A percentile compares a stretch with the other conserved stretches of the same genome.
These are phyloP conservation scores for Irpex rosettiformis DNA, from an alignment of 1,284 basidiomycete genomes.

Conservation along the genomic window DNA sequence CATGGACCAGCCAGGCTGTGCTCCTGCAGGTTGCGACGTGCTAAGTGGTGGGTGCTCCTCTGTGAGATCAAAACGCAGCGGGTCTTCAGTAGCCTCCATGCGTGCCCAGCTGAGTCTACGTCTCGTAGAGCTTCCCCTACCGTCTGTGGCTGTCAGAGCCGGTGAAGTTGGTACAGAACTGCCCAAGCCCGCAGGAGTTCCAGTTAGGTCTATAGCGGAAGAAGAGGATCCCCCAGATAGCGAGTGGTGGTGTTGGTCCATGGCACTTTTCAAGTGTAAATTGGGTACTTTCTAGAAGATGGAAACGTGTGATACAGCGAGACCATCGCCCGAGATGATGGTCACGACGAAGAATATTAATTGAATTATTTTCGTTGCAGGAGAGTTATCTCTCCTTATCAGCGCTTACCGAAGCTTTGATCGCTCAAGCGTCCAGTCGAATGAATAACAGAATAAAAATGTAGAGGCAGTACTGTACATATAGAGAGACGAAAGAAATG, in stretches of 20 bases:
- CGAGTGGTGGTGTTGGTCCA: conserved; percentile 19
- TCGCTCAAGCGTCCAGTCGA: no score
- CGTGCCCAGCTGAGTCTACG: conserved; percentile 57
- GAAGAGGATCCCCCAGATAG: conserved; percentile 34
- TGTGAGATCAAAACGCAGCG: conserved; percentile 33
- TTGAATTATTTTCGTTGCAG: background rate
- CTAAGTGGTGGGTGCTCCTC: conserved; percentile 19
- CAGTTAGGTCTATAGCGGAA: conserved; percentile 54
- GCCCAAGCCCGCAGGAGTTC: conserved; percentile 40
- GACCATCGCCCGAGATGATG: background rate
- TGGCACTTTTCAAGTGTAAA: conserved; percentile 3
- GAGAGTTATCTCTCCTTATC: background rate
- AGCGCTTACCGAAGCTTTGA: no score
- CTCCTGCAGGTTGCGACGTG: conserved; percentile 10
- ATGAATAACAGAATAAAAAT: no score
- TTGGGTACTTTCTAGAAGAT: background rate
- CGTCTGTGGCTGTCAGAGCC: conserved; percentile 44
- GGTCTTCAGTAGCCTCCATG: conserved; percentile 40
- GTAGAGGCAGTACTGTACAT: no score
- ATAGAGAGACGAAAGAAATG: no score
- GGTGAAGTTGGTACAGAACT: conserved; percentile 45
- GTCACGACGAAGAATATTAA: background rate
- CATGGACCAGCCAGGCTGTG: conserved; percentile 21
- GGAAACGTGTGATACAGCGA: background rate
- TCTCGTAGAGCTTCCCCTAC: conserved; percentile 36